Evolutionary conservation across 768 basidiomycete species (phyloP).

Genomic region (Amanita subjunquillea): DNA sequence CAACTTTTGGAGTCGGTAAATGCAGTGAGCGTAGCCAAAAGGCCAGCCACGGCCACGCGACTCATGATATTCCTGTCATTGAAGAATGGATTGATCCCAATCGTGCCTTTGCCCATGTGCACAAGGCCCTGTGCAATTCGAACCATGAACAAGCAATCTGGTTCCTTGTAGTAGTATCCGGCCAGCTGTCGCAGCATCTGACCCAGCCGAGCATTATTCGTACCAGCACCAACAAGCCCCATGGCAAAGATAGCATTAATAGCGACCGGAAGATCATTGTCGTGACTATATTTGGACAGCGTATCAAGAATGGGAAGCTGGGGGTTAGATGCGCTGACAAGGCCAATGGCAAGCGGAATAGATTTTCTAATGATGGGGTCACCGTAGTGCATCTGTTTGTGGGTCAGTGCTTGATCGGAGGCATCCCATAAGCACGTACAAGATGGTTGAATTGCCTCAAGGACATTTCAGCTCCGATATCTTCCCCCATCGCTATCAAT

Average conservation of each 20-base stretch:
- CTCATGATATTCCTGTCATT: conserved; percentile 86
- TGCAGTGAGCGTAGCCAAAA: conserved; percentile 79
- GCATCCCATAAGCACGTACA: conserved; percentile 32
- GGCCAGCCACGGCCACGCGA: conserved; percentile 78
- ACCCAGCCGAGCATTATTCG: conserved; percentile 95
- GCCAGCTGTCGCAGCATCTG: conserved; percentile 97
- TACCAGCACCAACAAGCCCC: conserved; percentile 96
- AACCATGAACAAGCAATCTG: conserved; percentile 94
- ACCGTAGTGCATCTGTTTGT: conserved; percentile 93
- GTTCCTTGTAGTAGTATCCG: conserved; percentile 97
- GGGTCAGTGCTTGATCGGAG: conserved; percentile 5
- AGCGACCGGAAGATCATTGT: conserved; percentile 94
- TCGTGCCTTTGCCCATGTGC: conserved; percentile 99
- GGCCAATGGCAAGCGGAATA: conserved; percentile 90
- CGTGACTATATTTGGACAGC: conserved; percentile 97
- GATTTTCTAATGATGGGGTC: conserved; percentile 87
- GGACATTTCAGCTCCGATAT: conserved; percentile 97
- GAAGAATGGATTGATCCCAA: conserved; percentile 96
- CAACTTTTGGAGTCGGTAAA: conserved; percentile 93
- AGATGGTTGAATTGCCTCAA: conserved; percentile 95
- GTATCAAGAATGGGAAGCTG: conserved; percentile 92
- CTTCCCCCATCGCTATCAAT: conserved; percentile 95
- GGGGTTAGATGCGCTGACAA: conserved; percentile 93
- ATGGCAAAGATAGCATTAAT: conserved; percentile 97
- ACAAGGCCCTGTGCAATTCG: conserved; percentile 92